Base-by-base conservation (phyloP, 768 basidiomycete genomes). In the Phaeotremella fagi region DNA sequence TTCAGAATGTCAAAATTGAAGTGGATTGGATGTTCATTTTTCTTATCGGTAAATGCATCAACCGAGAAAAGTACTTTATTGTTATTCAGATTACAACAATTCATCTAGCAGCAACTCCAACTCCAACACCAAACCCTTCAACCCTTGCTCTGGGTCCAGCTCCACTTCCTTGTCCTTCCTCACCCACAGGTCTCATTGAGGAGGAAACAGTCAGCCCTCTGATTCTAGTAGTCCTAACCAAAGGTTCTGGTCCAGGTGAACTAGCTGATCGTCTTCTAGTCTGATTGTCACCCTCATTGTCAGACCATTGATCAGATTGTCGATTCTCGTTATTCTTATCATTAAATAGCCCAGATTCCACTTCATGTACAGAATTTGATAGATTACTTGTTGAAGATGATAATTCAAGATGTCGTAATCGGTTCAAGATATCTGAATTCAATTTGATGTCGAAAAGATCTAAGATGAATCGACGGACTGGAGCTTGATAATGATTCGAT, bases 371-470 rank as follows among this genome's bases (percentile, higher is more conserved):
- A 16, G 14, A 3, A 14, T n/a, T 38, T 12, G 50, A 28, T 35
- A 54, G 31, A 11, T 18, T n/a, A 29, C 43, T 48, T n/a, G n/a
- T n/a, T n/a, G n/a, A n/a, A 15, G 53, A 38, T 1, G 38, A 41
- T 22, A 9, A 20, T 12, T 57, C 55, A 1, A 47, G 43, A 23
- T 47, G 36, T 3, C 52, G 45, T 3, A 58, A 26, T 45, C 45
- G 48, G 9, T 38, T 41, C 3, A 70, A 50, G 4, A 53, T 63
- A 3, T 66, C 68, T 4, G 55, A 51, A 23, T 61, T 54, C 35
- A 95, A 75, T 35, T 86, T 85, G 48, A 92, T 76, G 64, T 85
- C 86, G 79, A 99, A 99, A 4, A 97, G 79, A 54, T 99, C 94
- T 55, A 97, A 74, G 59, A 98, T 85, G 72, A 91, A 98, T 51